phyloP scores from a whole-genome alignment of 441 rosid species.

The Populus trichocarpa region DNA sequence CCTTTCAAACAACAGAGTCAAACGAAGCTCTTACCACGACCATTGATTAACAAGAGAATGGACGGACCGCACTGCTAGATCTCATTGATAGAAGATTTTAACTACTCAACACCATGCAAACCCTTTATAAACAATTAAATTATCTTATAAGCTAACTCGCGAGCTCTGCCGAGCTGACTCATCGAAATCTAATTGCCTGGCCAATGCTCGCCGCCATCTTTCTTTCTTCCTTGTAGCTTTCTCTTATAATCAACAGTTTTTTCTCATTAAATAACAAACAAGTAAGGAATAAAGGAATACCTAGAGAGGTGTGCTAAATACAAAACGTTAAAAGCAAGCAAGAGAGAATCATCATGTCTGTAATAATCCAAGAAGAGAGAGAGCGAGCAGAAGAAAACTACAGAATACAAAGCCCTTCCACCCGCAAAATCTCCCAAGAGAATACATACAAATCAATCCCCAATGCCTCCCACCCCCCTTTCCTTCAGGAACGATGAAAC shows the following conservation, averaged over 20 bases:
- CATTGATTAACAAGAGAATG: no score
- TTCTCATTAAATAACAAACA: no score
- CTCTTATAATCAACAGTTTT: background rate
- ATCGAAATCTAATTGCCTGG: background rate
- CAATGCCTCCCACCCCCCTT: background rate
- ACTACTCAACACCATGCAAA: no score
- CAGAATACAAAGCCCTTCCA: background rate
- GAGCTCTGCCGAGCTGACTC: no score
- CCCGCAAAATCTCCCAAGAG: conserved; percentile 9
- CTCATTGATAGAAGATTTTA: no score
- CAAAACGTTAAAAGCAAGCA: background rate
- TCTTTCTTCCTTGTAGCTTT: background rate
- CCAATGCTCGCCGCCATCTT: background rate
- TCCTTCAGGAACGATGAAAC: background rate
- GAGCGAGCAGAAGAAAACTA: background rate
- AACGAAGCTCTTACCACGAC: no score
- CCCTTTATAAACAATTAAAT: no score
- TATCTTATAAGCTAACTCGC: no score
- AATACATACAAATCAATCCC: conserved; percentile 11
- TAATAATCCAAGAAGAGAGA: background rate
- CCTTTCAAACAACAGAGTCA: no score
- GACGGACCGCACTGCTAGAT: no score
- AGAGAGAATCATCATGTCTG: background rate
- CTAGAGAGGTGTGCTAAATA: no score
- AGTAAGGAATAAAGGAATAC: no score